Evolutionary conservation across 2,329 filamentous ascomycete genomes (phyloP).

Genomic region (Knufia fluminis): DNA sequence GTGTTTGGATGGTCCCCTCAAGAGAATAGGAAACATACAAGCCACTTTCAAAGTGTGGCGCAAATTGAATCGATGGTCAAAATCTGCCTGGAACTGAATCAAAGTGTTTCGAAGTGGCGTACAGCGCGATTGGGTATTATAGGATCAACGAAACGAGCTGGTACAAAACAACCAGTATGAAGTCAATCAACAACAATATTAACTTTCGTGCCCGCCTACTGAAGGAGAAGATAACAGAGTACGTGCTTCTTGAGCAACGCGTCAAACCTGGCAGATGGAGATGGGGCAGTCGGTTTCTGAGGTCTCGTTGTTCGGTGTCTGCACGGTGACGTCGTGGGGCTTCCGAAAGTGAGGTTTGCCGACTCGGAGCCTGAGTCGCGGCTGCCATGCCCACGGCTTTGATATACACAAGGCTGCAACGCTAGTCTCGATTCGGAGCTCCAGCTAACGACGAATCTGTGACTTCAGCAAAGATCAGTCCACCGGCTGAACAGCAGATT

Average conservation of each 20-base stretch:
- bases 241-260: not conserved
- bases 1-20: not conserved
- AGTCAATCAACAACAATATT: not conserved
- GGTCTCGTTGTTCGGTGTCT: not conserved
- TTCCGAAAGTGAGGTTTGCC: too few relatives aligned
- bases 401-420: not conserved
- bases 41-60: constrained; percentile 1
- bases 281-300: not conserved
- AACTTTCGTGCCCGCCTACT: not conserved
- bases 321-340: not conserved
- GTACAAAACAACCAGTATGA: not conserved
- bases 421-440: constrained; percentile 4
- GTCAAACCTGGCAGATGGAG: not conserved
- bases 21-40: not conserved
- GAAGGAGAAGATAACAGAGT: not conserved
- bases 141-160: not conserved
- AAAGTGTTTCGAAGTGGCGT: not conserved
- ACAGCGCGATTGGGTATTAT: not conserved
- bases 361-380: too few relatives aligned
- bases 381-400: too few relatives aligned
- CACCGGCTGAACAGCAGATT: not conserved
- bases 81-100: constrained; percentile 1
- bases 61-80: not conserved
- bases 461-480: not conserved
- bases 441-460: constrained; percentile 1